Percentiles rank a stretch among this genome's conserved stretches.
These are phyloP conservation scores for Suillus weaverae DNA, from an alignment of 768 basidiomycete genomes.

Conservation along the genomic window DNA sequence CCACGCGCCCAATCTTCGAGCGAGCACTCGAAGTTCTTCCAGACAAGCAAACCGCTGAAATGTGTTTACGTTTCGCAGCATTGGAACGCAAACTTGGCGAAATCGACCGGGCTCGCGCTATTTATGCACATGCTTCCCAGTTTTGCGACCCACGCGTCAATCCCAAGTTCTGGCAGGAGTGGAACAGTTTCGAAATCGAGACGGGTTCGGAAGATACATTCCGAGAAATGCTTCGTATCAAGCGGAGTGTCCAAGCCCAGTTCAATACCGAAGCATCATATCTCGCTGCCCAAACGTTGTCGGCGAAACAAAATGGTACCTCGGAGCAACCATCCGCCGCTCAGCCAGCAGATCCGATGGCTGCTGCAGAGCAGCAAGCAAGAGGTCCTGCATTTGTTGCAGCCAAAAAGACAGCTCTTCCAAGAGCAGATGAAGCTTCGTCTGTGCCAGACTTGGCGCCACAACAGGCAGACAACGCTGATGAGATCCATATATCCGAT, in stretches of 20 bases:
- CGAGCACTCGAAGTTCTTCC: slow-evolving; percentile 91
- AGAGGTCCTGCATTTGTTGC: slow-evolving; percentile 78
- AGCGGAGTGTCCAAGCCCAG: slow-evolving; percentile 96
- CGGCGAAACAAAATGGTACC: slow-evolving; percentile 56
- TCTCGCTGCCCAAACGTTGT: slow-evolving; percentile 85
- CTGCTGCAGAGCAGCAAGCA: slow-evolving; percentile 70
- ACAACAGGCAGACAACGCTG: slow-evolving; percentile 51
- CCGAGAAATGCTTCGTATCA: slow-evolving; percentile 92
- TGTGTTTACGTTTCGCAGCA: slow-evolving; percentile 94
- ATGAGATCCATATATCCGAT: slow-evolving; percentile 88
- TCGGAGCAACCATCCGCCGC: slow-evolving; percentile 45
- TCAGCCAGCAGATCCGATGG: slow-evolving; percentile 76
- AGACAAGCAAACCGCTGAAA: slow-evolving; percentile 92
- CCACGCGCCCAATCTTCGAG: slow-evolving; percentile 95
- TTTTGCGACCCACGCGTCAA: slow-evolving; percentile 96
- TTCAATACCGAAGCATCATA: slow-evolving; percentile 98
- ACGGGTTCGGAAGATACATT: slow-evolving; percentile 99
- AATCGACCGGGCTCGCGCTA: slow-evolving; percentile 94
- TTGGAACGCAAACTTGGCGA: slow-evolving; percentile 98
- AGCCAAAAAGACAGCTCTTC: slow-evolving; percentile 56
- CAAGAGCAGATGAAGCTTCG: slow-evolving; percentile 37
- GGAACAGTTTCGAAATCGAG: slow-evolving; percentile 98
- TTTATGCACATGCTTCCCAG: slow-evolving; percentile 97
- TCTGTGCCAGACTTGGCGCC: slow-evolving; percentile 33
- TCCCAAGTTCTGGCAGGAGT: slow-evolving; percentile 93